Percentiles rank a stretch among this genome's conserved stretches.
These are phyloP conservation scores for Alectoria sarmentosa DNA, from an alignment of 495 filamentous ascomycete genomes.

Conservation along the genomic window DNA sequence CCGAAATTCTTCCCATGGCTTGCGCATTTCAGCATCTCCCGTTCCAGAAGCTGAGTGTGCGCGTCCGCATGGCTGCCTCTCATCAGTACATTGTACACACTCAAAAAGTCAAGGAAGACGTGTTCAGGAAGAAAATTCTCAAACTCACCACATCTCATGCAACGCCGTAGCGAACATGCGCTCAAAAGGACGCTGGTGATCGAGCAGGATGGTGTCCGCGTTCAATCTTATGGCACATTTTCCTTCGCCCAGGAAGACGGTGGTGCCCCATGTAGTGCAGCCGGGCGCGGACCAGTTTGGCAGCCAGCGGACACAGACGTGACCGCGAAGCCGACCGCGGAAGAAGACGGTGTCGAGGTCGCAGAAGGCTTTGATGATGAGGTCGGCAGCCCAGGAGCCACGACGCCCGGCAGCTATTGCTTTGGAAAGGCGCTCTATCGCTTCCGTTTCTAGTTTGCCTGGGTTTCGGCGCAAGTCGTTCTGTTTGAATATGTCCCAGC, in stretches of 20 bases:
- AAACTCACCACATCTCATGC: slow-evolving; percentile 3
- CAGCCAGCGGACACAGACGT: background rate
- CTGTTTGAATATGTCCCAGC: background rate
- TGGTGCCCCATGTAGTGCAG: background rate
- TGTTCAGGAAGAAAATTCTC: no score
- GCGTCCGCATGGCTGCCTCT: no score
- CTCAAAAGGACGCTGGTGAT: background rate
- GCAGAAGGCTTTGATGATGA: background rate
- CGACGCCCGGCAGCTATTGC: background rate
- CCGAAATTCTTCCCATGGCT: background rate
- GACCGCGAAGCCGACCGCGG: background rate
- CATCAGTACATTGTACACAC: no score
- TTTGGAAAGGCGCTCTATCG: no score
- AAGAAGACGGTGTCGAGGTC: background rate
- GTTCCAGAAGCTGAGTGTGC: background rate
- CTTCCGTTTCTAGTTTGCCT: background rate
- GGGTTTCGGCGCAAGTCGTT: background rate
- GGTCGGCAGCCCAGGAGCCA: background rate
- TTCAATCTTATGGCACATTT: background rate
- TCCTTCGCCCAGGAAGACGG: background rate
- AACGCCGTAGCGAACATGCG: background rate
- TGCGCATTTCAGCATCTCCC: no score
- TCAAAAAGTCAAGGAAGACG: no score
- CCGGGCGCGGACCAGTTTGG: no score
- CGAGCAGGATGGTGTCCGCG: no score